A percentile compares a stretch with the other conserved stretches of the same genome.
Evolutionary conservation across 768 basidiomycete genomes (phyloP).

Genomic region (Russula olivacea): DNA sequence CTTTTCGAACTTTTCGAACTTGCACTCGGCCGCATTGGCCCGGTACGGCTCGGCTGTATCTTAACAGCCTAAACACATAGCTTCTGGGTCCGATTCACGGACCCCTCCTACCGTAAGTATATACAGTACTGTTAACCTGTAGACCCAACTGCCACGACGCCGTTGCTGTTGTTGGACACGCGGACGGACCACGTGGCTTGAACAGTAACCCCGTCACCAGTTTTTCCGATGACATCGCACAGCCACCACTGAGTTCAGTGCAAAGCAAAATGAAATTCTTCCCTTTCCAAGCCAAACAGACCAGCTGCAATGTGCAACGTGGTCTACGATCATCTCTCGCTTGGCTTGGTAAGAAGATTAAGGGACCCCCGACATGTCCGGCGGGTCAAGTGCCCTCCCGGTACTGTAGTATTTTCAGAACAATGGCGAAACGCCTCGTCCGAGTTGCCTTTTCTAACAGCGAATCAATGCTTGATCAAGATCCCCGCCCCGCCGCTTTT

Average conservation of each 20-base stretch:
- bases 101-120: too few relatives aligned
- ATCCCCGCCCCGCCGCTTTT: neutral
- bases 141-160: too few relatives aligned
- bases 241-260: neutral
- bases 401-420: neutral
- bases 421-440: neutral
- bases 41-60: neutral
- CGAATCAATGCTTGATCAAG: neutral
- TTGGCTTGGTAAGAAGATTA: neutral
- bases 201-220: too few relatives aligned
- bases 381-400: neutral
- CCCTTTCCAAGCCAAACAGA: too few relatives aligned
- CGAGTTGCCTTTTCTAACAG: neutral
- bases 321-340: neutral
- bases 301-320: too few relatives aligned
- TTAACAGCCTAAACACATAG: too few relatives aligned
- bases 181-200: too few relatives aligned
- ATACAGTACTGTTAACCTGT: too few relatives aligned
- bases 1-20: too few relatives aligned
- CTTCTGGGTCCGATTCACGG: too few relatives aligned
- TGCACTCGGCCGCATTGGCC: neutral
- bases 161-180: too few relatives aligned
- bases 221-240: neutral
- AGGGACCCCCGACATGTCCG: neutral
- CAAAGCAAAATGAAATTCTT: neutral